Evolutionary conservation across 2,329 filamentous ascomycete species (phyloP), one percentile per base, ranked within the genome.

Genomic region (Botrytis hyacinthi): DNA sequence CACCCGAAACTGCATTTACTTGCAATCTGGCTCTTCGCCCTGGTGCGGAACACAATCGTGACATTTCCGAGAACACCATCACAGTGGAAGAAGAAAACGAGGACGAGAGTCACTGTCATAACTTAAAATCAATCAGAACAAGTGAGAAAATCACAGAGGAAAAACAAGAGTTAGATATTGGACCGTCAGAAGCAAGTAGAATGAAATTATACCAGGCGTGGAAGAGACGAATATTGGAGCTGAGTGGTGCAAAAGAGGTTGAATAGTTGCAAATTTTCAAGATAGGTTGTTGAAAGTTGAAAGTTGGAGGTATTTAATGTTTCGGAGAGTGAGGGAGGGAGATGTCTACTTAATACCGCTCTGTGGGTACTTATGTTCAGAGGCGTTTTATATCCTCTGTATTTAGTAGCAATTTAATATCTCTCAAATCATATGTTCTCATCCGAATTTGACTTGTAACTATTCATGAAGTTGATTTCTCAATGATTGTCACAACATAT

Each of bases 301-400:
- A 2, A n/a, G 22, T n/a, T 37, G 22, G 8, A 51, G 1, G n/a
- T 51, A 26, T 51, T 6, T 67, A 14, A 14, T 51, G n/a, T 20
- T 67, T 16, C 2, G 4, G 22, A 9, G 0, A 1, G 26, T n/a
- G 16, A 20, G 6, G n/a, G 20, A 8, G 14, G n/a, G n/a, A 7
- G 51, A 12, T 18, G 6, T 18, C 5, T 57, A 29, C 1, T 29
- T 57, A 6, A 29, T 29, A 18, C 0, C 5, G 6, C 51, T 18
- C n/a, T 9, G 51, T n/a, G 12, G 12, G 10, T 29, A 57, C 0
- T 16, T 29, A 29, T 57, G n/a, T 57, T 57, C 4, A 29, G 5
- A 0, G n/a, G 14, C n/a, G 12, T 7, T 57, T 29, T 32, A 18
- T 57, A 57, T 32, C n/a, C 16, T 8, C 16, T 42, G 40, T 67